A percentile compares a stretch with the other conserved stretches of the same genome.
phyloP scores from a whole-genome alignment of 768 basidiomycete species.

The Fibroporia radiculosa region DNA sequence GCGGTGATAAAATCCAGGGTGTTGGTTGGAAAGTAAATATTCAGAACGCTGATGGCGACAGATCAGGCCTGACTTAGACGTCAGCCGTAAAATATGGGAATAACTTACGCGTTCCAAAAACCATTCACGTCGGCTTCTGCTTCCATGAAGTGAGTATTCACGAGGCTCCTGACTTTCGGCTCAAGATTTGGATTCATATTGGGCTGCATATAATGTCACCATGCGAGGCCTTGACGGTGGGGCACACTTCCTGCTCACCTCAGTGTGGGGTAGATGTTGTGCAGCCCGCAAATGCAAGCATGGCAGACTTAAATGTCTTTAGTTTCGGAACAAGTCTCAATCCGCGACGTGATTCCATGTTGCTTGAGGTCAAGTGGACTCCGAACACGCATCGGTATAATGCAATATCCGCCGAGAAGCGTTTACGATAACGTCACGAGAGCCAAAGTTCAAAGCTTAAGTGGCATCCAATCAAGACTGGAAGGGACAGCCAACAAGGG shows the following conservation, averaged over 20 bases:
- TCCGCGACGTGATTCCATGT: no score
- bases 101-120: background rate
- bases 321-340: no score
- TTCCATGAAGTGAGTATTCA: background rate
- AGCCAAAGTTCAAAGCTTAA: no score
- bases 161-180: background rate
- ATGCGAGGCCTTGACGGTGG: background rate
- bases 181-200: background rate
- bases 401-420: no score
- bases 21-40: background rate
- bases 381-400: no score
- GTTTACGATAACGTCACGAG: no score
- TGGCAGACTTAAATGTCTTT: background rate
- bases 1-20: background rate
- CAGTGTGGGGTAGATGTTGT: background rate
- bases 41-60: background rate
- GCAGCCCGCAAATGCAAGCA: background rate
- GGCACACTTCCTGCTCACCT: background rate
- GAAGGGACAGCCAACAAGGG: no score
- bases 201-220: no score
- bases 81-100: background rate
- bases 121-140: background rate
- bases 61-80: background rate
- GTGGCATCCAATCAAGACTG: no score
- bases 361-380: no score